phyloP scores from a whole-genome alignment of 2,329 filamentous ascomycete species.

The Colletotrichum sp. region DNA sequence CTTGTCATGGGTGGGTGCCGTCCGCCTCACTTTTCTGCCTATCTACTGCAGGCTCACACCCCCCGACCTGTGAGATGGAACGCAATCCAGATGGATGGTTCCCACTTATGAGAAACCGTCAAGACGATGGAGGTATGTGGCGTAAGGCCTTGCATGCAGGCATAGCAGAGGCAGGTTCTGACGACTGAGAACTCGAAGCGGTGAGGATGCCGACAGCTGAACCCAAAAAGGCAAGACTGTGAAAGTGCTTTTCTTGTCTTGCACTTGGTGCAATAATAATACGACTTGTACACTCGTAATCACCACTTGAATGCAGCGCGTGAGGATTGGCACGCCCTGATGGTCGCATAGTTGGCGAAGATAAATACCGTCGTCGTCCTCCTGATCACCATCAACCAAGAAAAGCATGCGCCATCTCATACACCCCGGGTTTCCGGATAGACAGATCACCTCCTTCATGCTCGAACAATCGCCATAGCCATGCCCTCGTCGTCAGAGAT shows the following conservation, averaged over 20 bases:
- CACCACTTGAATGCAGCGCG: neutral
- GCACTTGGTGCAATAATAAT: constrained; percentile 11
- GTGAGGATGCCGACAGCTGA: constrained; percentile 15
- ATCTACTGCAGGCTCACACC: constrained; percentile 20
- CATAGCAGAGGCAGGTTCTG: constrained; percentile 8
- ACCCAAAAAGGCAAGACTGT: constrained; percentile 11
- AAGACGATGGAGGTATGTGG: constrained; percentile 10
- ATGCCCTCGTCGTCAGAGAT: constrained; percentile 34
- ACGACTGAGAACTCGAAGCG: constrained; percentile 14
- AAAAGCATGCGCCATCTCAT: neutral
- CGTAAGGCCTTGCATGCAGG: constrained; percentile 17
- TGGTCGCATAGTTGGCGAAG: neutral
- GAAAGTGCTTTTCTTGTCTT: constrained; percentile 12
- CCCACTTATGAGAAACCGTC: constrained; percentile 4
- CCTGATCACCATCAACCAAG: constrained; percentile 6
- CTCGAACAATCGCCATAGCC: neutral
- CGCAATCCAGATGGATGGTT: constrained; percentile 1
- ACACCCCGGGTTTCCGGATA: neutral
- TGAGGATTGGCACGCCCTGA: constrained; percentile 4
- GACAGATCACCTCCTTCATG: neutral
- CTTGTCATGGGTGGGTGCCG: constrained; percentile 14
- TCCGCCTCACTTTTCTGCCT: constrained; percentile 22
- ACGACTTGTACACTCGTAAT: constrained; percentile 12
- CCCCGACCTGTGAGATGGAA: constrained; percentile 11
- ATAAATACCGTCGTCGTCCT: constrained; percentile 22